Base-by-base conservation (phyloP, 2,329 filamentous ascomycete genomes). In the Trichoderma oligosporum region DNA sequence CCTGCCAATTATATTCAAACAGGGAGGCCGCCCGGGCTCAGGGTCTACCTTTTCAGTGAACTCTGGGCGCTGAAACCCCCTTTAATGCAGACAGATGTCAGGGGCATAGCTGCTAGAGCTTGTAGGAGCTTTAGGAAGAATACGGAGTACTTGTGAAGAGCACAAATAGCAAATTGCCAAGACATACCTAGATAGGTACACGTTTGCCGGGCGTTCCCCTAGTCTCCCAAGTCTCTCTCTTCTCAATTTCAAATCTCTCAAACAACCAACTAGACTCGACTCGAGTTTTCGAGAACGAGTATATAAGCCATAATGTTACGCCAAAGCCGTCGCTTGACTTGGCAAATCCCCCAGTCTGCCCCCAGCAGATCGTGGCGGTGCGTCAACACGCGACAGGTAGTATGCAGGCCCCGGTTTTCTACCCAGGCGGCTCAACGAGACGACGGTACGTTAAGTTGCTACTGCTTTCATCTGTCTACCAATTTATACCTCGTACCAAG, bases 371-470 rank as follows among this genome's bases (percentile, higher is more conserved):
- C 46, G 35, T 42, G 42, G 42, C 44, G 44, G 25, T 36, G 48
- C 48, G 41, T 22, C 22, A 45, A 18, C 31, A 27, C 48, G 35
- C 48, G 48, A 41, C 48, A 35, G 27, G 33, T 56, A n/a, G 38
- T 38, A 25, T 57, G 51, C 58, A 63, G 60, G 56, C 64, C 65
- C 49, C 64, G 53, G 29, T 71, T 71, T 61, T 69, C 69, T 33
- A 67, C 68, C n/a, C 65, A 68, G 49, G 52, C 61, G 46, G 31
- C 58, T 18, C 65, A 55, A 38, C 63, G 62, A 56, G 62, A 58
- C 55, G 7, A 35, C 29, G 69, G 69, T 71, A 65, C 53, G 69
- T 63, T 71, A 64, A 42, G 67, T 62, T 25, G 4, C 16, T 49
- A 27, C 31, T 49, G 27, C 41, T 33, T 35, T 45, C 14, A 29